These are phyloP conservation scores for Ambrosia artemisiifolia DNA, from an alignment of 129 eudicot genomes.

Conservation along the genomic window DNA sequence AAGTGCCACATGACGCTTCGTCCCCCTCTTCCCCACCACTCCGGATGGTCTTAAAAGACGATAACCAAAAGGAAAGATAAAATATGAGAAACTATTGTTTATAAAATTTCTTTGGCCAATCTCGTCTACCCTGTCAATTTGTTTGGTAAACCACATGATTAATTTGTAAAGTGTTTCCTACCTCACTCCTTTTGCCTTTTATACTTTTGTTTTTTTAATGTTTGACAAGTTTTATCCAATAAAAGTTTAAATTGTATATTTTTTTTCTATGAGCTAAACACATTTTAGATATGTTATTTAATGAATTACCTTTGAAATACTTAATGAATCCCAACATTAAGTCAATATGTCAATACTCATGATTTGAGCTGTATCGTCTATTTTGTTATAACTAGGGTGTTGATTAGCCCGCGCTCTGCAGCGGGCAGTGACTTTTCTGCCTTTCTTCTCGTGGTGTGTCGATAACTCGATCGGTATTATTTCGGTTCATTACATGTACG, in stretches of 20 bases:
- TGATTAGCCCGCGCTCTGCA: too few relatives aligned
- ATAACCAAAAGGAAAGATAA: too few relatives aligned
- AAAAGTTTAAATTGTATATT: too few relatives aligned
- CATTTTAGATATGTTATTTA: neutral
- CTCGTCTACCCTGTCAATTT: constrained; percentile 19
- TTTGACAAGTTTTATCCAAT: neutral
- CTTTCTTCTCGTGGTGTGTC: too few relatives aligned
- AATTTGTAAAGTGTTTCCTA: constrained; percentile 6
- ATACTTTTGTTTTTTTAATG: neutral
- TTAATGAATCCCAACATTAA: neutral
- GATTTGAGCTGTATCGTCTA: too few relatives aligned
- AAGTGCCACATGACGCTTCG: too few relatives aligned
- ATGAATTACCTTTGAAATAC: neutral
- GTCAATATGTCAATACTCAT: neutral
- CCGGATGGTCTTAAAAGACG: too few relatives aligned
- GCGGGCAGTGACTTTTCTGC: too few relatives aligned
- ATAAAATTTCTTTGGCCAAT: constrained; percentile 9
- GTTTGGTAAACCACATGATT: constrained; percentile 31
- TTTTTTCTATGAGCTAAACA: neutral
- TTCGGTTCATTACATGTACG: too few relatives aligned
- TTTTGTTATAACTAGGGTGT: too few relatives aligned
- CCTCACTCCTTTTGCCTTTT: constrained; percentile 11
- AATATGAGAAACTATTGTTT: neutral
- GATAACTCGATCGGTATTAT: too few relatives aligned
- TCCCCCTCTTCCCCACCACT: too few relatives aligned